These are phyloP conservation scores for Fusarium concolor DNA, from an alignment of 2,329 filamentous ascomycete genomes.

Conservation along the genomic window DNA sequence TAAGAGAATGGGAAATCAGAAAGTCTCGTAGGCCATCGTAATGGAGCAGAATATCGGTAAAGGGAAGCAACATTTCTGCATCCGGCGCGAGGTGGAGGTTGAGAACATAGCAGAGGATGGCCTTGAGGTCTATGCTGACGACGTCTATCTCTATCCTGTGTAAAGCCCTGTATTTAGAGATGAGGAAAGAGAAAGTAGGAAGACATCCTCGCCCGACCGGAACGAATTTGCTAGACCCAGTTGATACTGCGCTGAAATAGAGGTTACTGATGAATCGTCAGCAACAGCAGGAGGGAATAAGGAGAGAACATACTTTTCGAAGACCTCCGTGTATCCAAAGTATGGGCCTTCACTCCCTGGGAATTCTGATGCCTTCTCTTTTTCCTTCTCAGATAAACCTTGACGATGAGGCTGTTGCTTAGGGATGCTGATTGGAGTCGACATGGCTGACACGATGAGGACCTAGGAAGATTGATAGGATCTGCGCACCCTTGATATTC, in stretches of 20 bases:
- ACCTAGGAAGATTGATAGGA: too few species aligned
- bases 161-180: constrained; percentile 44
- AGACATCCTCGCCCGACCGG: background rate
- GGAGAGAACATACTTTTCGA: constrained; percentile 41
- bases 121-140: constrained; percentile 54
- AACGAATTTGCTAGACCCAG: constrained; percentile 46
- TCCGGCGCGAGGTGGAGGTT: constrained; percentile 3
- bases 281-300: background rate
- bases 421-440: constrained; percentile 44
- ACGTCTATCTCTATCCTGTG: constrained; percentile 42
- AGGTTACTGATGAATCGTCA: constrained; percentile 41
- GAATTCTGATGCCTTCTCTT: constrained; percentile 21
- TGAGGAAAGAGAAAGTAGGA: constrained; percentile 41
- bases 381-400: background rate
- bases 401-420: constrained; percentile 21
- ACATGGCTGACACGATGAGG: constrained; percentile 26
- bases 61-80: constrained; percentile 31
- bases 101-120: constrained; percentile 54
- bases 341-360: constrained; percentile 42
- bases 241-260: constrained; percentile 43
- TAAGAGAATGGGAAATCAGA: constrained; percentile 25
- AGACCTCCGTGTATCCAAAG: constrained; percentile 42
- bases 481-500: background rate
- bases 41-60: constrained; percentile 40
- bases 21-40: constrained; percentile 41